Evolutionary conservation across 345 rosid genomes (phyloP).

Genomic region (Rhodamnia rubescens): DNA sequence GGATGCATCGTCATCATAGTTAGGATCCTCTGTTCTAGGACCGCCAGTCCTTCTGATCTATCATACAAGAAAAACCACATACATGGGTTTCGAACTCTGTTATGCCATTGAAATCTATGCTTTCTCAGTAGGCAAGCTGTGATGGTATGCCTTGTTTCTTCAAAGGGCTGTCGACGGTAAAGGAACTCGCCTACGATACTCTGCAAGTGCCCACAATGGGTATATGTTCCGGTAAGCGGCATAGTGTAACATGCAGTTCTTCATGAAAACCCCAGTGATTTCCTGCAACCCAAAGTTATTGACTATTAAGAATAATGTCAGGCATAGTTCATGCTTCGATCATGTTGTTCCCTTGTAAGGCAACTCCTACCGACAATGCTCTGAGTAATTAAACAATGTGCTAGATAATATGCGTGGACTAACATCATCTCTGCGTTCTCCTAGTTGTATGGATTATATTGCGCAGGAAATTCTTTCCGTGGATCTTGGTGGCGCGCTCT

Average conservation of each 20-base stretch:
- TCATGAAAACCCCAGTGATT: conserved; percentile 28
- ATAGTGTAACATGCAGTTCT: conserved; percentile 34
- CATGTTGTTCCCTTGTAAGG: neutral
- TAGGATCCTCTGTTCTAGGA: neutral
- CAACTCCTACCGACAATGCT: no score
- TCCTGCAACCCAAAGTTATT: conserved; percentile 10
- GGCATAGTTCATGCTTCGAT: neutral
- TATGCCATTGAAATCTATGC: neutral
- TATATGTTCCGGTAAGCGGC: conserved; percentile 26
- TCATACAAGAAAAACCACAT: neutral
- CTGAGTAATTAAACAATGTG: neutral
- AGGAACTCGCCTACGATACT: conserved; percentile 13
- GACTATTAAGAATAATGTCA: neutral
- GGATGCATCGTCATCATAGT: neutral
- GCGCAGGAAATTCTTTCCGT: neutral
- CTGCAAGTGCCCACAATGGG: conserved; percentile 42
- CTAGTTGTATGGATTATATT: neutral
- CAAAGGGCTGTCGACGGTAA: neutral
- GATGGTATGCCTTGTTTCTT: neutral
- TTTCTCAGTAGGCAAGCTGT: neutral
- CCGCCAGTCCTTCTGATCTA: neutral
- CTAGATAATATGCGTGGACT: neutral
- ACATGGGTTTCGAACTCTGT: neutral
- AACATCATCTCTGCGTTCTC: neutral
- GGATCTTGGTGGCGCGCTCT: neutral